Evolutionary conservation across 176 grass and related monocot species (phyloP).

Genomic region (Ensete glaucum): DNA sequence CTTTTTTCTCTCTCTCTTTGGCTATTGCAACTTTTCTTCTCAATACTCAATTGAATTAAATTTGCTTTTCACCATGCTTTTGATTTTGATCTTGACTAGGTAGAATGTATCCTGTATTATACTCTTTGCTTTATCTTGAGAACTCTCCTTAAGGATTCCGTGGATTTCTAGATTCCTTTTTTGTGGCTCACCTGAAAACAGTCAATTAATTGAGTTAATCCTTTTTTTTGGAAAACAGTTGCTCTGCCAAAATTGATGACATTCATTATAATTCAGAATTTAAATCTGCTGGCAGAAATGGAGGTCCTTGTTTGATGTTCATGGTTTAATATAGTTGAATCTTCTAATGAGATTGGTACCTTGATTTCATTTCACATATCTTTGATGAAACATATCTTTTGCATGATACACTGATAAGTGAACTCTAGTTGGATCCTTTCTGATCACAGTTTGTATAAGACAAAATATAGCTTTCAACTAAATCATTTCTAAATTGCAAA

Average conservation of each 20-base stretch:
- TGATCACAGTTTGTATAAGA: background rate
- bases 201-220: background rate
- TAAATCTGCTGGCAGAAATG: too few relatives aligned
- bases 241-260: too few relatives aligned
- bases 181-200: background rate
- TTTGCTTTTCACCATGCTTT: background rate
- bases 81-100: background rate
- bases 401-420: background rate
- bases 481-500: background rate
- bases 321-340: background rate
- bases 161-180: background rate
- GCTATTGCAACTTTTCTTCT: background rate
- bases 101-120: background rate
- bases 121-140: background rate
- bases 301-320: too few relatives aligned
- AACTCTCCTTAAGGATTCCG: background rate
- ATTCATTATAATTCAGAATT: too few relatives aligned
- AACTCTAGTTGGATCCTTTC: background rate
- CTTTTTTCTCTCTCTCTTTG: background rate
- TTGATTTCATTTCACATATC: background rate
- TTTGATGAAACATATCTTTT: background rate
- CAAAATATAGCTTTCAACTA: background rate
- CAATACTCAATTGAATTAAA: background rate
- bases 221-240: background rate
- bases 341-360: background rate